These are phyloP conservation scores for Haematococcus lacustris DNA, from an alignment of 139 green algal genomes.

Conservation along the genomic window DNA sequence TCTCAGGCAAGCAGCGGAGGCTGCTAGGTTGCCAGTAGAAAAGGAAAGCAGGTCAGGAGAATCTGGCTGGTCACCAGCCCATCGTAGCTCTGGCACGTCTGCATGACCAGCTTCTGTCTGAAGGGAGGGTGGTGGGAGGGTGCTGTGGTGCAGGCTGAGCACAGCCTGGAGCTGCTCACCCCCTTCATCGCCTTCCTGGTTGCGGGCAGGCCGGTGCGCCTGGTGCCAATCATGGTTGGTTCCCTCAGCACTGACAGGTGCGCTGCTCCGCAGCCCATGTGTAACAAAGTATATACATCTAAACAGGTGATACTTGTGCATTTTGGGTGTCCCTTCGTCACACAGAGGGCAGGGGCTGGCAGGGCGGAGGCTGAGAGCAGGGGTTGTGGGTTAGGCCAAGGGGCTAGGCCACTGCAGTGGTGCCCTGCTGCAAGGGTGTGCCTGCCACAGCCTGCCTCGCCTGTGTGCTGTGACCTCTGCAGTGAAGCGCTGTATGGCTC, in stretches of 20 bases:
- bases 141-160: conserved; percentile 75
- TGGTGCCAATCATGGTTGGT: conserved; percentile 95
- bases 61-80: too few relatives aligned
- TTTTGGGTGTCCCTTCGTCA: too few relatives aligned
- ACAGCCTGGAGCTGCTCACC: conserved; percentile 93
- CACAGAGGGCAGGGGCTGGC: neutral
- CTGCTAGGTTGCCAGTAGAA: too few relatives aligned
- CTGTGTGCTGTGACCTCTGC: conserved; percentile 5
- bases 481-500: conserved; percentile 75
- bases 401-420: neutral
- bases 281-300: neutral
- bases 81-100: too few relatives aligned
- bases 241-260: conserved; percentile 56
- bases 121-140: too few relatives aligned
- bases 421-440: neutral
- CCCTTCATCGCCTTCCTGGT: conserved; percentile 76
- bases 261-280: conserved; percentile 2
- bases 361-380: neutral
- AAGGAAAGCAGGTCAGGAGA: too few relatives aligned
- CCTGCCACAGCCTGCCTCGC: neutral
- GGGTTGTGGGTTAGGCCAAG: neutral
- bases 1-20: too few relatives aligned
- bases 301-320: neutral
- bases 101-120: too few relatives aligned
- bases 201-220: conserved; percentile 41